A percentile compares a stretch with the other conserved stretches of the same genome.
These are phyloP conservation scores for Penicillium polonicum DNA, from an alignment of 2,329 filamentous ascomycete genomes.

Conservation along the genomic window DNA sequence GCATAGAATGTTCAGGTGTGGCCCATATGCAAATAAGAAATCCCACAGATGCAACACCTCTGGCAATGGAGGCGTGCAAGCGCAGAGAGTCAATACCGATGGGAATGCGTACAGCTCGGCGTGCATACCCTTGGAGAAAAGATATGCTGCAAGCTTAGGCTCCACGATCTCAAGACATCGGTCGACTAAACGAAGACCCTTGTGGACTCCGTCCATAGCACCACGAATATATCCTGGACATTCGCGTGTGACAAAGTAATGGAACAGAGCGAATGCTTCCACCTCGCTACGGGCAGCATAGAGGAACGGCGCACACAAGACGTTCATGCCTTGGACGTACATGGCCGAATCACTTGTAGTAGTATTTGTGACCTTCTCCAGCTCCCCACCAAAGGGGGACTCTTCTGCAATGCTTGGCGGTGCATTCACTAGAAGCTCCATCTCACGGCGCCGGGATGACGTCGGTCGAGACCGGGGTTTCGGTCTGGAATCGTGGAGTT, in stretches of 20 bases:
- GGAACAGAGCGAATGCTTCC: conserved; percentile 89
- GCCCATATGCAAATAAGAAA: conserved; percentile 92
- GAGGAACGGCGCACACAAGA: conserved; percentile 89
- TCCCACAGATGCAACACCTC: conserved; percentile 95
- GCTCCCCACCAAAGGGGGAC: conserved; percentile 49
- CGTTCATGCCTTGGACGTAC: conserved; percentile 99
- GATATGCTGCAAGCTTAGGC: conserved; percentile 77
- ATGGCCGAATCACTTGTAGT: conserved; percentile 68
- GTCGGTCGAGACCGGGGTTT: conserved; percentile 41
- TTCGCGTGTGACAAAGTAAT: conserved; percentile 81
- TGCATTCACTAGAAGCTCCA: conserved; percentile 41
- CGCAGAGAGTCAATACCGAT: conserved; percentile 88
- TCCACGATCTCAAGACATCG: conserved; percentile 90
- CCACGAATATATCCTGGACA: conserved; percentile 92
- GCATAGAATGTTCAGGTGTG: conserved; percentile 91
- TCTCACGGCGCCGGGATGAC: conserved; percentile 49
- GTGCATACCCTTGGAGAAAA: conserved; percentile 81
- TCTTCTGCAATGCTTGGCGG: conserved; percentile 42
- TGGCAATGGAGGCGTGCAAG: conserved; percentile 89
- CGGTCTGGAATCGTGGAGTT: conserved; percentile 72
- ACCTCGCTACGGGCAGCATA: conserved; percentile 93
- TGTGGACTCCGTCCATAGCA: conserved; percentile 96
- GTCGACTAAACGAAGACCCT: conserved; percentile 85
- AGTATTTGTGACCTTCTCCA: conserved; percentile 13
- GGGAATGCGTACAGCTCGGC: conserved; percentile 97